phyloP scores from a whole-genome alignment of 2,329 filamentous ascomycete species.

The Penicillium corylophilum region DNA sequence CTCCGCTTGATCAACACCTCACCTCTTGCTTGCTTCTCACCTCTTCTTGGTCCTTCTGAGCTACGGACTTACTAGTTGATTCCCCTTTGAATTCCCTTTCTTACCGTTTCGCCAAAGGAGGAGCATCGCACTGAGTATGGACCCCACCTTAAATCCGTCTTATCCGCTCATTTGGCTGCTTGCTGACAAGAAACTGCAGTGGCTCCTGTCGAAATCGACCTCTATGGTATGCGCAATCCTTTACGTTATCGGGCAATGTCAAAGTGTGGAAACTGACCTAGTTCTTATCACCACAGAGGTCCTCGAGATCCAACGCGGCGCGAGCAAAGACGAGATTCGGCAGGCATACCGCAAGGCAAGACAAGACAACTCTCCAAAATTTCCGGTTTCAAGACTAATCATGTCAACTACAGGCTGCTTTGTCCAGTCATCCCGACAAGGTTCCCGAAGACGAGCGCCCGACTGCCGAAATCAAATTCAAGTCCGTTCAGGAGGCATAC shows the following conservation, averaged over 20 bases:
- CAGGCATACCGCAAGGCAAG: conserved; percentile 92
- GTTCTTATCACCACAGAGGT: conserved; percentile 58
- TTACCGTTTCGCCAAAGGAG: not conserved
- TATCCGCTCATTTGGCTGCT: not conserved
- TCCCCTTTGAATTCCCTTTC: not conserved
- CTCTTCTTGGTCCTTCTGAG: not conserved
- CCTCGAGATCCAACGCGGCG: conserved; percentile 70
- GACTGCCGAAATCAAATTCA: conserved; percentile 89
- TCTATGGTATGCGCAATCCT: conserved; percentile 55
- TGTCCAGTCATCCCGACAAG: conserved; percentile 93
- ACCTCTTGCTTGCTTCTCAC: conserved; percentile 1
- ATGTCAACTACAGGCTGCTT: conserved; percentile 62
- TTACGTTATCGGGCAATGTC: not conserved
- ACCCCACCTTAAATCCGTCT: not conserved
- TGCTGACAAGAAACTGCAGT: conserved; percentile 31
- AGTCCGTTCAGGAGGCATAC: conserved; percentile 88
- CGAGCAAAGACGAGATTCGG: conserved; percentile 79
- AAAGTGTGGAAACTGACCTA: conserved; percentile 5
- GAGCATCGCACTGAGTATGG: conserved; percentile 9
- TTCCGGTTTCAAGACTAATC: conserved; percentile 4
- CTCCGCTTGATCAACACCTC: conserved; percentile 14
- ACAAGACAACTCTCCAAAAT: not conserved
- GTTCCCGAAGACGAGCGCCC: conserved; percentile 81
- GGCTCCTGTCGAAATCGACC: conserved; percentile 51
- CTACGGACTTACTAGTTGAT: not conserved